Conservation (phyloP, 306 rosid genomes). For the Cicer bijugum region DNA sequence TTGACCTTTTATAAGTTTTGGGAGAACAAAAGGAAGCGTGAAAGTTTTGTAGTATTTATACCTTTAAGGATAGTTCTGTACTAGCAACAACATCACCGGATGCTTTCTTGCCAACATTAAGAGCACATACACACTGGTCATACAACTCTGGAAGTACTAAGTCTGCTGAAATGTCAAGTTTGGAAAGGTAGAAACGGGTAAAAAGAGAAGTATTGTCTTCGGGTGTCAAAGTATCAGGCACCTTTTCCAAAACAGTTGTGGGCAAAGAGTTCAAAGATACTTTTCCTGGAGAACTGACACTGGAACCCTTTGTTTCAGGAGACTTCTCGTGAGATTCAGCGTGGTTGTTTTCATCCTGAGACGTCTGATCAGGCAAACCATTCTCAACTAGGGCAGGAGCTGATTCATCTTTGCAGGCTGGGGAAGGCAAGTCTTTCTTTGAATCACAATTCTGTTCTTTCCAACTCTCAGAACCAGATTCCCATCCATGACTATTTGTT, state of each 20-base stretch:
- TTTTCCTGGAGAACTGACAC: constrained; percentile 60
- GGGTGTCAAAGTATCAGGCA: constrained; percentile 48
- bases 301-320: constrained; percentile 62
- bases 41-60: constrained; percentile 42
- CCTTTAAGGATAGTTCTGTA: constrained; percentile 61
- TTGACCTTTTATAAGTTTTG: not conserved
- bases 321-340: constrained; percentile 54
- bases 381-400: constrained; percentile 58
- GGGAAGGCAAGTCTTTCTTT: constrained; percentile 79
- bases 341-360: constrained; percentile 59
- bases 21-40: constrained; percentile 1
- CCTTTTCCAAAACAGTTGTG: constrained; percentile 52
- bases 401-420: constrained; percentile 67
- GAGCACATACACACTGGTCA: constrained; percentile 64
- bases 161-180: constrained; percentile 82
- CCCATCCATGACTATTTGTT: constrained; percentile 84
- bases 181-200: constrained; percentile 79
- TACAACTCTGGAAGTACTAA: constrained; percentile 70
- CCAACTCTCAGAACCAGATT: constrained; percentile 81
- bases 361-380: constrained; percentile 55
- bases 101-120: constrained; percentile 54
- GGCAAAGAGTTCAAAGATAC: constrained; percentile 52
- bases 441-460: constrained; percentile 75
- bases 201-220: constrained; percentile 55
- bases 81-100: constrained; percentile 55